Conservation (phyloP, 805 yeast genomes). For the Candida anglica region DNA sequence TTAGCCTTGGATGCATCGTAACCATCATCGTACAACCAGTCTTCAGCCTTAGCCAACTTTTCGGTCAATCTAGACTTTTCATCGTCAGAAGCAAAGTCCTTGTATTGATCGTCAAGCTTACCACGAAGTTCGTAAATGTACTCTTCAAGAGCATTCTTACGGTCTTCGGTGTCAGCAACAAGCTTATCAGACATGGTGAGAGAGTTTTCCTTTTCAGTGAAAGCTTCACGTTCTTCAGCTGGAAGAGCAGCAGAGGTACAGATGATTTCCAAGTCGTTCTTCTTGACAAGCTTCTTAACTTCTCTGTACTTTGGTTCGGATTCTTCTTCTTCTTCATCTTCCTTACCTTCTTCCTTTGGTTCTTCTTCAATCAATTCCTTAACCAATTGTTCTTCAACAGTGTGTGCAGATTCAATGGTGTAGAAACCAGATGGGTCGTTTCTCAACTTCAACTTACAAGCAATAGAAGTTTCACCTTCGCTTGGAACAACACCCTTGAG, state of each 20-base stretch:
- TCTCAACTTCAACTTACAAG: constrained; percentile 91
- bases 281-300: constrained; percentile 92
- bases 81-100: constrained; percentile 82
- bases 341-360: constrained; percentile 34
- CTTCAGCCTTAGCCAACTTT: constrained; percentile 83
- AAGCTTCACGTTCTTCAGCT: constrained; percentile 49
- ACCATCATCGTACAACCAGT: constrained; percentile 98
- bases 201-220: constrained; percentile 79
- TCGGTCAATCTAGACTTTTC: constrained; percentile 79
- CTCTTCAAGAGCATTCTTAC: constrained; percentile 97
- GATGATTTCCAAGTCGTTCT: constrained; percentile 66
- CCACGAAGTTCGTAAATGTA: constrained; percentile 97
- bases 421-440: constrained; percentile 96
- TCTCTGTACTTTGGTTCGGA: constrained; percentile 83
- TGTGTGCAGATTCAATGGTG: constrained; percentile 90
- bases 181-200: constrained; percentile 89
- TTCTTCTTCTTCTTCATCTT: constrained; percentile 46
- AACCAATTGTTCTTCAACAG: constrained; percentile 85
- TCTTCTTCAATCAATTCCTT: constrained; percentile 77
- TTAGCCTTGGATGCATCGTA: constrained; percentile 94
- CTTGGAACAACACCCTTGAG: constrained; percentile 79
- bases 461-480: constrained; percentile 72
- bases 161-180: constrained; percentile 98
- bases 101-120: constrained; percentile 88
- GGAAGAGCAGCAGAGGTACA: constrained; percentile 62